These are phyloP conservation scores for Yarrowia sp. DNA, from an alignment of 805 yeast genomes.

Conservation along the genomic window DNA sequence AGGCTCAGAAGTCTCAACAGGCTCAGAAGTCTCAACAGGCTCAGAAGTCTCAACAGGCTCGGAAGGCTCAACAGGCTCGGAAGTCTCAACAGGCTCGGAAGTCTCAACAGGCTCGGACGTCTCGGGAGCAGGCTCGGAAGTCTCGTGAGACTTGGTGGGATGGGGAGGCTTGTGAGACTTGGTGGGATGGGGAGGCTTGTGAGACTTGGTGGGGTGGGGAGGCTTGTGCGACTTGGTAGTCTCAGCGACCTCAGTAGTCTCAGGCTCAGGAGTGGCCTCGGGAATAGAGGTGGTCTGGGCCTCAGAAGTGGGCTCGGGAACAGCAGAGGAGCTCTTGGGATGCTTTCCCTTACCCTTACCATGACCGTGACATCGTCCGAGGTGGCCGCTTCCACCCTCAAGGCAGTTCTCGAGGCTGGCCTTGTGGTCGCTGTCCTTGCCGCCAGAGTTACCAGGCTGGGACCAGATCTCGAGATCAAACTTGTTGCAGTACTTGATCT, in stretches of 20 bases:
- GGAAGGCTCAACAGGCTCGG: neutral
- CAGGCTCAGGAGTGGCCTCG: neutral
- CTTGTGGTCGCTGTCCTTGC: neutral
- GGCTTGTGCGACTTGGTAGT: neutral
- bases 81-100: neutral
- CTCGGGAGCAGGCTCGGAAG: neutral
- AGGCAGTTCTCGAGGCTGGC: neutral
- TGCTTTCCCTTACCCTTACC: neutral
- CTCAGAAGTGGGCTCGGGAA: neutral
- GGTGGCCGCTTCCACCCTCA: neutral
- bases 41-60: neutral
- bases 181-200: neutral
- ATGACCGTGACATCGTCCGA: neutral
- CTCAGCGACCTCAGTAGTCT: neutral
- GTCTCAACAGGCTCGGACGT: neutral
- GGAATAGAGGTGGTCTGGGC: no score
- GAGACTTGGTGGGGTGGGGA: neutral
- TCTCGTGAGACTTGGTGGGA: neutral
- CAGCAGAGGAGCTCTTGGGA: neutral
- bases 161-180: neutral
- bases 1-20: neutral
- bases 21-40: neutral
- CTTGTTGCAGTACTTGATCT: conserved; percentile 1
- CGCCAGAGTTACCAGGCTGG: neutral
- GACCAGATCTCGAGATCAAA: neutral